Conservation (phyloP, 2,329 filamentous ascomycete species). For the Colletotrichum melonis region DNA sequence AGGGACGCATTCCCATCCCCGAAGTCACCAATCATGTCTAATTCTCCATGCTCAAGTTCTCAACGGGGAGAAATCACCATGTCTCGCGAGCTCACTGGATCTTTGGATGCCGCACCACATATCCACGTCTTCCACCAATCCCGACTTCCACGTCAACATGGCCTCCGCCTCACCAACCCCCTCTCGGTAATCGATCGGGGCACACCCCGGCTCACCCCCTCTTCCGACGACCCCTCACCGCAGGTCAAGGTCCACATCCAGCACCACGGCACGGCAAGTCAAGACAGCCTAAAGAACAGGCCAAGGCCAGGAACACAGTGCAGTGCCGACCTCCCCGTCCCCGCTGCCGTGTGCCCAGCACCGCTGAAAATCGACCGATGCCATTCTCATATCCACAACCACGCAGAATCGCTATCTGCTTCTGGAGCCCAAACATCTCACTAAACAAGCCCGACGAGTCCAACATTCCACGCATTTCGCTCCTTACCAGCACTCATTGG, state of each 20-base stretch:
- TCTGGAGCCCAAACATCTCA: not conserved
- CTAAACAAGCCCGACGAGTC: constrained; percentile 15
- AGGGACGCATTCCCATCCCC: not conserved
- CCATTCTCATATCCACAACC: not conserved
- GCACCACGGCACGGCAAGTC: constrained; percentile 17
- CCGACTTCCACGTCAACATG: not conserved
- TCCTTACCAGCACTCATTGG: constrained; percentile 12
- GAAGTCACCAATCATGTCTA: not conserved
- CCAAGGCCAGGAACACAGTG: constrained; percentile 16
- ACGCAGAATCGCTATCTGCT: not conserved
- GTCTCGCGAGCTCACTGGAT: not conserved
- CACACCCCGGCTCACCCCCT: constrained; percentile 18
- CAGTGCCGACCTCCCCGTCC: constrained; percentile 15
- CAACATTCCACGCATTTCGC: constrained; percentile 9
- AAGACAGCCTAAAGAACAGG: constrained; percentile 21
- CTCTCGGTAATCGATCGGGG: constrained; percentile 29
- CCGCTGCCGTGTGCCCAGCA: constrained; percentile 1
- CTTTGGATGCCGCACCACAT: constrained; percentile 13
- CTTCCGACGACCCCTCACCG: constrained; percentile 20
- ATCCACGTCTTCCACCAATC: constrained; percentile 20
- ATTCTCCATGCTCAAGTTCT: not conserved
- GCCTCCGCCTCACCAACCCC: not conserved
- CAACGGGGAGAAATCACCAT: not conserved
- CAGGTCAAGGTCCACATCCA: constrained; percentile 14
- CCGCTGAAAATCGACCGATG: not conserved